Evolutionary conservation across 495 filamentous ascomycete species (phyloP).

Genomic region (Coniosporium apollinis): DNA sequence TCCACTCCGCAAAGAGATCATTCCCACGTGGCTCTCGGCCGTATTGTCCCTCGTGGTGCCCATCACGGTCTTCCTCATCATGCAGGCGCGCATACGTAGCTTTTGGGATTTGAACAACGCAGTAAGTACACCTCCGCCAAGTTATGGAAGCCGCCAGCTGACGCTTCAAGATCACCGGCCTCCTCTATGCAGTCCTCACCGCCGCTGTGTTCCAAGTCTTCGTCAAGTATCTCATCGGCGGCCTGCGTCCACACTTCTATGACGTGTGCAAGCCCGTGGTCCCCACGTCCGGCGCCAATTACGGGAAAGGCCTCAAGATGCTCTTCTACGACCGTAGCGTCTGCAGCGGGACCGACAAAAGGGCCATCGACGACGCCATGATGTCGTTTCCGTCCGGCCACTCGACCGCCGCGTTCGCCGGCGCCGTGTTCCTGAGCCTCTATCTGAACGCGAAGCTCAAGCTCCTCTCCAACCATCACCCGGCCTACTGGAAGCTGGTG

Average conservation of each 20-base stretch:
- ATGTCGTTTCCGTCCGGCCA: slow-evolving; percentile 37
- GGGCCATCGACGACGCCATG: slow-evolving; percentile 30
- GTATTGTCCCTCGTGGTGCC: slow-evolving; percentile 38
- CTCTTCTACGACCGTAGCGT: slow-evolving; percentile 35
- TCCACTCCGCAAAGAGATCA: slow-evolving; percentile 41
- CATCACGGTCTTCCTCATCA: slow-evolving; percentile 28
- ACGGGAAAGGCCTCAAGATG: slow-evolving; percentile 27
- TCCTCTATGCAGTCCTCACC: slow-evolving; percentile 41
- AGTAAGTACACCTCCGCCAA: too few relatives aligned
- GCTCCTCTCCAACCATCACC: slow-evolving; percentile 39
- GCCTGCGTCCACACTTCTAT: slow-evolving; percentile 36
- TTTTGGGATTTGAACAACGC: slow-evolving; percentile 56
- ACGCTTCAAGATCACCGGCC: slow-evolving; percentile 40
- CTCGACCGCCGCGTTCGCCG: slow-evolving; percentile 34
- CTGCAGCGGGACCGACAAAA: slow-evolving; percentile 31
- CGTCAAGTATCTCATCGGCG: slow-evolving; percentile 35
- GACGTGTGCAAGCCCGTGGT: slow-evolving; percentile 31
- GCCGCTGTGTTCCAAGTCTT: slow-evolving; percentile 40
- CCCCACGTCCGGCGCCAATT: slow-evolving; percentile 10
- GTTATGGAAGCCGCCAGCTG: too few relatives aligned
- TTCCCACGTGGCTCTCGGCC: slow-evolving; percentile 43
- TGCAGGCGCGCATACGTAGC: slow-evolving; percentile 42
- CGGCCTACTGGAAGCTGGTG: slow-evolving; percentile 46
- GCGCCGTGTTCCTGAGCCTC: slow-evolving; percentile 32
- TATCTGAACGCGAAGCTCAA: slow-evolving; percentile 43